A percentile compares a stretch with the other conserved stretches of the same genome.
phyloP scores from a whole-genome alignment of 768 basidiomycete species.

The Tephrocybe rancida region DNA sequence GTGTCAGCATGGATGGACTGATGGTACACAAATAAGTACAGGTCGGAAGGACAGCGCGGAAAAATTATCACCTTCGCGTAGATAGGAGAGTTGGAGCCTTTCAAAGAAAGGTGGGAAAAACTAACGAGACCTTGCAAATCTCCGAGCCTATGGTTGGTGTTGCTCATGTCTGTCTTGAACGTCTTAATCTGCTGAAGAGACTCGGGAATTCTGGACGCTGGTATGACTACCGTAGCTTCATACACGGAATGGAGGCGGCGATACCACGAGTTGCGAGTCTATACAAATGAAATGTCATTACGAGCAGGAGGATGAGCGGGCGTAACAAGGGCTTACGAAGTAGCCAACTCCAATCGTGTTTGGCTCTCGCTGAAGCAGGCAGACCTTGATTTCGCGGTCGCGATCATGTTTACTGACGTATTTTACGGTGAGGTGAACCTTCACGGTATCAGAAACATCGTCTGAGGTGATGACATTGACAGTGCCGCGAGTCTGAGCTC shows the following conservation, averaged over 20 bases:
- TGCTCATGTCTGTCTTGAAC: slow-evolving; percentile 44
- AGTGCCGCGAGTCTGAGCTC: slow-evolving; percentile 24
- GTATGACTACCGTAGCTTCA: slow-evolving; percentile 39
- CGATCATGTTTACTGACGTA: slow-evolving; percentile 20
- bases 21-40: background rate
- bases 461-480: slow-evolving; percentile 28
- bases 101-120: slow-evolving; percentile 39
- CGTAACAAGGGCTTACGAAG: slow-evolving; percentile 28
- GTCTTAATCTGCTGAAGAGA: slow-evolving; percentile 35
- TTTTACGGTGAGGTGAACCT: slow-evolving; percentile 27
- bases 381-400: slow-evolving; percentile 28
- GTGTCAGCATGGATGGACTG: slow-evolving; percentile 24
- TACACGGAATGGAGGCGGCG: slow-evolving; percentile 1
- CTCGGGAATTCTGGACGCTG: slow-evolving; percentile 22
- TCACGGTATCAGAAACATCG: slow-evolving; percentile 20
- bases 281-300: background rate
- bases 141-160: slow-evolving; percentile 38
- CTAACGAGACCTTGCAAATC: slow-evolving; percentile 32
- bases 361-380: slow-evolving; percentile 26
- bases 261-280: slow-evolving; percentile 10
- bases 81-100: slow-evolving; percentile 37
- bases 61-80: slow-evolving; percentile 27
- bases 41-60: background rate
- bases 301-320: background rate
- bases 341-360: slow-evolving; percentile 36